Evolutionary conservation across 257 asterid genomes (phyloP).

Genomic region (Handroanthus guayacan): DNA sequence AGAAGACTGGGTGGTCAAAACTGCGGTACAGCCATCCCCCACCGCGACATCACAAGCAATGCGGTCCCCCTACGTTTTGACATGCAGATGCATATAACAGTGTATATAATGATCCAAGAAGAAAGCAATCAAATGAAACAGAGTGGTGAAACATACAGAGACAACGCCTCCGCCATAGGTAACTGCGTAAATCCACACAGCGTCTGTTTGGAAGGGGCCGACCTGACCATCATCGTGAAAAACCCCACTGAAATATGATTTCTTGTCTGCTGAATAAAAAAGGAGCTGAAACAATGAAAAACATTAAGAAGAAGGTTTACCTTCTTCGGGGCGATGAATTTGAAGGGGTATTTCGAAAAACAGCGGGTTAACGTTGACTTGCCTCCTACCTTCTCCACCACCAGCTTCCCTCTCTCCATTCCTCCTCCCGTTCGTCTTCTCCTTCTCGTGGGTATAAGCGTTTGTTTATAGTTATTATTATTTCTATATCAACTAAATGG

Average conservation of each 20-base stretch:
- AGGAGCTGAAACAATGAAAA: not conserved
- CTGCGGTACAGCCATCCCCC: constrained; percentile 75
- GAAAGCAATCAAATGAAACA: not conserved
- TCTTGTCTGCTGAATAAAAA: not conserved
- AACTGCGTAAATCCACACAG: constrained; percentile 90
- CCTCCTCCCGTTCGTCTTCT: constrained; percentile 11
- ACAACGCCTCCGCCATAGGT: constrained; percentile 98
- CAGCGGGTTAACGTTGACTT: constrained; percentile 75
- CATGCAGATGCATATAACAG: not conserved
- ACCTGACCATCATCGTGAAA: constrained; percentile 49
- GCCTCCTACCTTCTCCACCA: constrained; percentile 74
- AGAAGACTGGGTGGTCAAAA: constrained; percentile 96
- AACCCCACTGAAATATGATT: not conserved
- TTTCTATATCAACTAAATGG: no score
- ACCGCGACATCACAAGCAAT: constrained; percentile 64
- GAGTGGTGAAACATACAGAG: constrained; percentile 52
- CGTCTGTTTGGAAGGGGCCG: constrained; percentile 76
- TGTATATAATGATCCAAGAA: not conserved
- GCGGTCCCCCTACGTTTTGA: constrained; percentile 71
- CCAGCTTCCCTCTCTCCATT: constrained; percentile 81
- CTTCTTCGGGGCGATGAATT: constrained; percentile 90
- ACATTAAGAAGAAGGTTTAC: constrained; percentile 37
- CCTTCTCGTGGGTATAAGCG: not conserved
- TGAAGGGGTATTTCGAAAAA: constrained; percentile 84
- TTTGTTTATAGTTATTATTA: not conserved